Percentiles rank a stretch among this genome's conserved stretches.
Evolutionary conservation across 306 rosid genomes (phyloP).

Genomic region (apple (Malus domestica)): ASM211411v1 NC_041790.1:2684001-2684500

Average conservation of each 20-base stretch:
- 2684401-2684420: constrained; percentile 96
- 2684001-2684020: constrained; percentile 72
- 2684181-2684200: neutral
- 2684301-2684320: constrained; percentile 90
- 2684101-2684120: neutral
- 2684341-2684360: constrained; percentile 17
- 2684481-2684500: neutral
- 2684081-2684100: neutral
- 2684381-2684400: constrained; percentile 65
- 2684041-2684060: neutral
- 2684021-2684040: constrained; percentile 2
- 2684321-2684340: constrained; percentile 12
- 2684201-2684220: neutral
- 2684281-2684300: constrained; percentile 87
- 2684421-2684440: constrained; percentile 92
- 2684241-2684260: constrained; percentile 16
- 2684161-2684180: neutral
- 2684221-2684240: neutral
- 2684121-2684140: neutral
- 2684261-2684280: constrained; percentile 98
- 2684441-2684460: constrained; percentile 98
- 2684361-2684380: constrained; percentile 4
- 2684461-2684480: constrained; percentile 53
- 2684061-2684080: neutral
- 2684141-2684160: neutral